Evolutionary conservation across 257 asterid genomes (phyloP), one percentile per base, ranked within the genome.

Genomic region (Nicotiana obtusifolia): DNA sequence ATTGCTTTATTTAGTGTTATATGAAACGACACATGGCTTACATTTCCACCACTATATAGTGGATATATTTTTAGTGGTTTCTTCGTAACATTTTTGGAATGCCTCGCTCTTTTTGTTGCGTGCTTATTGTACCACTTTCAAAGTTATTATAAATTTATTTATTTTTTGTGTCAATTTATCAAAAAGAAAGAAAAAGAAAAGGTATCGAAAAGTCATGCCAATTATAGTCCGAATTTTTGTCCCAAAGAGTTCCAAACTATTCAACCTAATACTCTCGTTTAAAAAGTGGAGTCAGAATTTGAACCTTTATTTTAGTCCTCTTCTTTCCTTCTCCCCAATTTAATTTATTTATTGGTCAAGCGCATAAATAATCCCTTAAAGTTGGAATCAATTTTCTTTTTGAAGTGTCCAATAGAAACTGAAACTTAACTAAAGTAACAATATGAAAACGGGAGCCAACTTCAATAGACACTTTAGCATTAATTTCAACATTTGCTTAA

Each of bases 11-110:
- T 11, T n/a, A 69, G 77, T 37, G 77, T 69, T 69, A 13, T 41
- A 7, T 44, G 60, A 71, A 69, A 44, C 6, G 59, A 44, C 20
- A 71, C n/a, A 64, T 64, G 56, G 16, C 77, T 37, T 68, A 68
- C 30, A 37, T 68, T 68, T 68, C 77, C 17, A 24, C 68, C 37
- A 62, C 68, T 24, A 62, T 20, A 37, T 67, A n/a, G 10, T 35
- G 5, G 77, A 68, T 68, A 24, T 4, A n/a, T 16, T 5, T 24
- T 49, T 80, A 80, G 77, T 80, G 77, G 76, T 64, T 64, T 54
- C 47, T 47, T 24, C 64, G 82, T 64, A 80, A 80, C 77, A 64
- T 24, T 44, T 78, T 80, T 47, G 16, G 64, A 22, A 80, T 80
- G 78, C 77, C 10, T 65, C 19, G 19, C 71, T 56, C 73, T 10